phyloP scores from a whole-genome alignment of 768 basidiomycete genomes.

The Udeniomyces megalosporus region DNA sequence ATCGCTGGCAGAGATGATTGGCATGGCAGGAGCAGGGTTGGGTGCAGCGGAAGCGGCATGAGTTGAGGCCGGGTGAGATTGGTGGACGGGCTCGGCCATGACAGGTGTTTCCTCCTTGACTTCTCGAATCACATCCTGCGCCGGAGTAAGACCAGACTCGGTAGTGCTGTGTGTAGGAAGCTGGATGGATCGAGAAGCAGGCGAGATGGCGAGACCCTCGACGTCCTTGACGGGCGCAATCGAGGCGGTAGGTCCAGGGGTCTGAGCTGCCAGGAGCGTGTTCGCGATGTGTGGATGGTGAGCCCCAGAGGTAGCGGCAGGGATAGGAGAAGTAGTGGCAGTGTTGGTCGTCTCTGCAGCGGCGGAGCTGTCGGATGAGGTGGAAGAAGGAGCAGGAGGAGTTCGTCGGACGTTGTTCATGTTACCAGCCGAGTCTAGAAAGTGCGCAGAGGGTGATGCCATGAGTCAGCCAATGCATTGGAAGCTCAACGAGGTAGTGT shows the following conservation, averaged over 20 bases:
- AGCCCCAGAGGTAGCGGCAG: background rate
- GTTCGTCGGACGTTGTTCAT: background rate
- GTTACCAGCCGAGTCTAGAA: background rate
- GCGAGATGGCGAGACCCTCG: background rate
- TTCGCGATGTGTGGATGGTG: background rate
- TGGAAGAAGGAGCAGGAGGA: background rate
- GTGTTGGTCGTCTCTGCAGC: background rate
- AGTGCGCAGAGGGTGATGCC: too few relatives aligned
- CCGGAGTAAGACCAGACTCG: background rate
- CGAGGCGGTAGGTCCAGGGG: background rate
- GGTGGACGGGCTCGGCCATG: background rate
- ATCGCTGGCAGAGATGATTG: background rate
- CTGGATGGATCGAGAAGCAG: background rate
- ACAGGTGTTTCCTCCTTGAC: background rate
- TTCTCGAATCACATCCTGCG: background rate
- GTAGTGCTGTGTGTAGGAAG: background rate
- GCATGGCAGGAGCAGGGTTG: background rate
- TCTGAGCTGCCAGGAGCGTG: background rate
- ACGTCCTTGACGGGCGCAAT: conserved; percentile 8
- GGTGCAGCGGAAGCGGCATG: too few relatives aligned
- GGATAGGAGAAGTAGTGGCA: background rate
- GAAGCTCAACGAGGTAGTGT: too few relatives aligned
- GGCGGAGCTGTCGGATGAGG: background rate
- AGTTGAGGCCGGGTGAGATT: background rate
- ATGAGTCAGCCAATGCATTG: too few relatives aligned